phyloP scores from a whole-genome alignment of 2,329 filamentous ascomycete genomes.

The Metarhizium sp. region DNA sequence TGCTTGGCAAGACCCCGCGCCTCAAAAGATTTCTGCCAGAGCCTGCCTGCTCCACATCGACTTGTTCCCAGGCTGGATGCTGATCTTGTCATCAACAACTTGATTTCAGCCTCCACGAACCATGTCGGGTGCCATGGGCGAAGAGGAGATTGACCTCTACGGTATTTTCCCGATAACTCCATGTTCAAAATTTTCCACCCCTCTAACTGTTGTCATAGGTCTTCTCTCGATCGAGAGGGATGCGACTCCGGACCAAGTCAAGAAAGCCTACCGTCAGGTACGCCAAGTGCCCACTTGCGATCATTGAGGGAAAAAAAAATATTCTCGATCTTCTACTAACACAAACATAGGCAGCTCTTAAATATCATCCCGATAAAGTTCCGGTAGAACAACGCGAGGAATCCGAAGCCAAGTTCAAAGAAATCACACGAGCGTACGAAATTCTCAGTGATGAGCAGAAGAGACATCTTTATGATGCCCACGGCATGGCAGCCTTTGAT shows the following conservation, averaged over 20 bases:
- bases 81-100: background rate
- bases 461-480: slow-evolving; percentile 80
- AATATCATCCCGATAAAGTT: slow-evolving; percentile 93
- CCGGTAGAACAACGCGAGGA: slow-evolving; percentile 73
- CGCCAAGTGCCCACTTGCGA: background rate
- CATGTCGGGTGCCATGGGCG: slow-evolving; percentile 16
- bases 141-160: slow-evolving; percentile 50
- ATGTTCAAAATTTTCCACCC: background rate
- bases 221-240: slow-evolving; percentile 66
- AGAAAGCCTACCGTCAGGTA: slow-evolving; percentile 94
- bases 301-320: background rate
- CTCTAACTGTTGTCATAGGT: slow-evolving; percentile 38
- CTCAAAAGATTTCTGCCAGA: slow-evolving; percentile 1
- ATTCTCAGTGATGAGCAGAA: slow-evolving; percentile 96
- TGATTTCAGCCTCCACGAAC: slow-evolving; percentile 2
- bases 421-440: slow-evolving; percentile 89
- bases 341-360: slow-evolving; percentile 60
- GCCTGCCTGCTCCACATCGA: slow-evolving; percentile 1
- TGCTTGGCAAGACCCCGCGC: slow-evolving; percentile 5
- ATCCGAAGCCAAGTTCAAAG: slow-evolving; percentile 88
- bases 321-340: slow-evolving; percentile 6
- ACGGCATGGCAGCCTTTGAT: slow-evolving; percentile 95
- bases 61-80: background rate
- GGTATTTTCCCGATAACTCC: slow-evolving; percentile 28
- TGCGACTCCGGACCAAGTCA: slow-evolving; percentile 73